A percentile compares a stretch with the other conserved stretches of the same genome.
Conservation (phyloP, 2,329 filamentous ascomycete species). For the Colletotrichum melonis region DNA sequence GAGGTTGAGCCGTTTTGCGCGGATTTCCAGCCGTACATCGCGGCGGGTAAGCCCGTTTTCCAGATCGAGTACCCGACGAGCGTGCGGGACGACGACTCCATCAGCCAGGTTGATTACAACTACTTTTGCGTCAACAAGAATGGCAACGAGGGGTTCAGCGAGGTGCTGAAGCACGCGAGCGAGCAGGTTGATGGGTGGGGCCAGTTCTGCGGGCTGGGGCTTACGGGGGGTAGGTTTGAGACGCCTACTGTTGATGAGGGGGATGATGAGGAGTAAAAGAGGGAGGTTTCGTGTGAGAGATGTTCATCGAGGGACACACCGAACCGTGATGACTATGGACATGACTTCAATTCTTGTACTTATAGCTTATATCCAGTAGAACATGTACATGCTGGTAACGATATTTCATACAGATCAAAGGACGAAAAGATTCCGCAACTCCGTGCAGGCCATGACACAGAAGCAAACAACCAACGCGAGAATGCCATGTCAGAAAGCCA, state of each 20-base stretch:
- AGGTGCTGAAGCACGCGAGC: slow-evolving; percentile 47
- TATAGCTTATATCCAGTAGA: neutral
- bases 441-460: neutral
- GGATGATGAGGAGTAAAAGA: slow-evolving; percentile 1
- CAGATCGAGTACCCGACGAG: slow-evolving; percentile 49
- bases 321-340: neutral
- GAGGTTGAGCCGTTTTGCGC: slow-evolving; percentile 44
- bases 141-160: slow-evolving; percentile 45
- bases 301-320: neutral
- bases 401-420: neutral
- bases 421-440: neutral
- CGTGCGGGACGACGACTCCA: slow-evolving; percentile 37
- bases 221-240: slow-evolving; percentile 36
- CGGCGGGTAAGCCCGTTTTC: slow-evolving; percentile 45
- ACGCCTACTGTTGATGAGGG: slow-evolving; percentile 38
- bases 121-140: slow-evolving; percentile 41
- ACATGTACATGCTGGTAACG: neutral
- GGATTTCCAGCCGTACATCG: slow-evolving; percentile 44
- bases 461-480: neutral
- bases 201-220: slow-evolving; percentile 43
- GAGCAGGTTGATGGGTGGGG: slow-evolving; percentile 47
- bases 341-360: neutral
- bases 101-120: slow-evolving; percentile 40
- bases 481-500: neutral
- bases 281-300: neutral